Percentiles rank a stretch among this genome's conserved stretches.
Conservation (phyloP, 768 basidiomycete species). For the Dentipellis fragilis region DNA sequence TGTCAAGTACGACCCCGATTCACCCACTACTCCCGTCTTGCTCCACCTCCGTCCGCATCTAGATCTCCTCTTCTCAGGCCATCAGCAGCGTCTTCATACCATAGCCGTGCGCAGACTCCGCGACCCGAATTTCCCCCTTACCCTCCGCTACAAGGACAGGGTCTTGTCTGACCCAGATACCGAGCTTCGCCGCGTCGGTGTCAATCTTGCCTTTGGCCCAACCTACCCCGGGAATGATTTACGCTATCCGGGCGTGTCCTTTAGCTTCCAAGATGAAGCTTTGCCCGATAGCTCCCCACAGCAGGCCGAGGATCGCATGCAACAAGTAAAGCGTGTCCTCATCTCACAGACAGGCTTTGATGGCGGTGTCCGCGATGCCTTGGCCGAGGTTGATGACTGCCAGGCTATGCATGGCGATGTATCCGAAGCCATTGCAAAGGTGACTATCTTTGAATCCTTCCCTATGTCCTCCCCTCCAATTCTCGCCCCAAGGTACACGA, state of each 20-base stretch:
- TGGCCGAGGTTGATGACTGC: slow-evolving; percentile 63
- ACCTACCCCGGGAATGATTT: slow-evolving; percentile 74
- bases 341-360: slow-evolving; percentile 59
- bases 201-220: slow-evolving; percentile 70
- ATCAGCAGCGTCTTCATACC: slow-evolving; percentile 69
- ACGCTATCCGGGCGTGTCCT: slow-evolving; percentile 76
- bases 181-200: slow-evolving; percentile 49
- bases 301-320: slow-evolving; percentile 41
- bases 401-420: slow-evolving; percentile 66
- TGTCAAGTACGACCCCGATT: slow-evolving; percentile 71
- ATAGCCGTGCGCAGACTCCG: slow-evolving; percentile 63
- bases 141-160: slow-evolving; percentile 55
- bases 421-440: slow-evolving; percentile 58
- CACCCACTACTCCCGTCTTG: slow-evolving; percentile 64
- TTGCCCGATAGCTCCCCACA: slow-evolving; percentile 28
- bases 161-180: slow-evolving; percentile 54
- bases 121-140: slow-evolving; percentile 56
- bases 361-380: slow-evolving; percentile 48
- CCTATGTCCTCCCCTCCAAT: background rate
- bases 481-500: slow-evolving; percentile 48
- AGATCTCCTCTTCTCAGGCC: slow-evolving; percentile 77
- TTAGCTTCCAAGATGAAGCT: slow-evolving; percentile 71
- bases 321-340: slow-evolving; percentile 70
- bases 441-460: slow-evolving; percentile 13
- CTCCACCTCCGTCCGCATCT: slow-evolving; percentile 74